Evolutionary conservation across 2,329 filamentous ascomycete genomes (phyloP).

Genomic region (Colletotrichum sp.): DNA sequence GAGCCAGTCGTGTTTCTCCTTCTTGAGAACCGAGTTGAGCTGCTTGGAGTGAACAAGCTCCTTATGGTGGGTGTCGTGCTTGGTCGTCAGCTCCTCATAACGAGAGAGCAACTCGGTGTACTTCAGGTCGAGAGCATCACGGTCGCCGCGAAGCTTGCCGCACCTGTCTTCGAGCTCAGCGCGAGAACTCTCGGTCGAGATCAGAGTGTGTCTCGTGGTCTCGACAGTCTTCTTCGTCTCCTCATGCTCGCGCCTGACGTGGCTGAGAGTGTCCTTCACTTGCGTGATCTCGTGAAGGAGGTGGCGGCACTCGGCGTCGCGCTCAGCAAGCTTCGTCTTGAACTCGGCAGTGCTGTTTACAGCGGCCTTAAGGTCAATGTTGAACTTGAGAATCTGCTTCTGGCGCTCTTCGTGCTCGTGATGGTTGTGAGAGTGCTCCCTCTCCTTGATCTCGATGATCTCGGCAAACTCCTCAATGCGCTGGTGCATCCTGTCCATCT

Average conservation of each 20-base stretch:
- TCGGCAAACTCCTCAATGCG: constrained; percentile 7
- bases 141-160: constrained; percentile 2
- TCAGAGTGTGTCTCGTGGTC: not conserved
- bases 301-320: constrained; percentile 2
- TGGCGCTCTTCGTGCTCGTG: constrained; percentile 8
- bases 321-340: constrained; percentile 4
- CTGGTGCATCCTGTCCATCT: constrained; percentile 11
- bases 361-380: constrained; percentile 1
- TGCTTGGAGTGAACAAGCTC: not conserved
- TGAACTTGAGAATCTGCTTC: constrained; percentile 2
- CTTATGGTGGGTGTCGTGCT: not conserved
- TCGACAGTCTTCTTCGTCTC: constrained; percentile 7
- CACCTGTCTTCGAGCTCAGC: not conserved
- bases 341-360: not conserved
- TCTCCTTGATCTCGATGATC: constrained; percentile 4
- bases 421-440: constrained; percentile 1
- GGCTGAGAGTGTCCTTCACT: not conserved
- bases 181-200: not conserved
- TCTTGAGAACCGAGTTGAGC: not conserved
- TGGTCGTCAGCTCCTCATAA: not conserved
- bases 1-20: constrained; percentile 6
- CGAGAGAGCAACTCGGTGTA: constrained; percentile 2
- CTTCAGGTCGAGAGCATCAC: not conserved
- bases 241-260: constrained; percentile 1
- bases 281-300: not conserved